phyloP scores from a whole-genome alignment of 2,329 filamentous ascomycete genomes.

The Elsinoe fawcettii region DNA sequence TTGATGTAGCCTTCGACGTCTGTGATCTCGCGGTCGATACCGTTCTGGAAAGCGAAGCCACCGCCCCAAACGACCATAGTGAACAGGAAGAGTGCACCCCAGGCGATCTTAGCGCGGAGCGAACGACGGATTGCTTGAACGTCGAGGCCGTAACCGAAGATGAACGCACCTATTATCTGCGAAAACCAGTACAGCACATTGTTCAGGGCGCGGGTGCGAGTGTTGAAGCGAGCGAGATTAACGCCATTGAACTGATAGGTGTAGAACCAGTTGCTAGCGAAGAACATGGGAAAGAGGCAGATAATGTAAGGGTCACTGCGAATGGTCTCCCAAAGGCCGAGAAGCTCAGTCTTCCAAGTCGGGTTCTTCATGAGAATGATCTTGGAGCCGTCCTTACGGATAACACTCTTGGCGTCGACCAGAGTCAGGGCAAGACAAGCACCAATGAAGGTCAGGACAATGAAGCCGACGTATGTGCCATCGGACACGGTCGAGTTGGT shows the following conservation, averaged over 20 bases:
- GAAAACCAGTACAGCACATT: constrained; percentile 69
- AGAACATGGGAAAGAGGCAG: constrained; percentile 73
- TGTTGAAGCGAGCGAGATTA: constrained; percentile 63
- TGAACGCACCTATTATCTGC: constrained; percentile 67
- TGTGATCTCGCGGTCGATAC: constrained; percentile 41
- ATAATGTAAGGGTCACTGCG: constrained; percentile 63
- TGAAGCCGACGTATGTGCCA: constrained; percentile 82
- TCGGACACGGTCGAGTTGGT: constrained; percentile 51
- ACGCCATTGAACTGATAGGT: constrained; percentile 71
- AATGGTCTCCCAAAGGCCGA: constrained; percentile 68
- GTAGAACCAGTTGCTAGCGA: constrained; percentile 73
- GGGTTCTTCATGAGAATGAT: constrained; percentile 89
- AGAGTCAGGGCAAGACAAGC: constrained; percentile 62
- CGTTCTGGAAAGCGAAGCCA: constrained; percentile 67
- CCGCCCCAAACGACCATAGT: constrained; percentile 78
- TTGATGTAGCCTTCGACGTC: constrained; percentile 26
- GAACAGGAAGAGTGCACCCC: constrained; percentile 55
- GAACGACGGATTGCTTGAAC: constrained; percentile 50
- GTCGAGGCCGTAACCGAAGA: constrained; percentile 68
- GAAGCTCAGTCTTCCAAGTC: constrained; percentile 71
- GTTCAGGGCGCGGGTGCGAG: constrained; percentile 68
- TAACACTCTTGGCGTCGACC: constrained; percentile 62
- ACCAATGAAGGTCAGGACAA: constrained; percentile 70
- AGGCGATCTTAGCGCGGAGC: constrained; percentile 57
- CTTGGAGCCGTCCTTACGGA: constrained; percentile 67